Base-by-base conservation (phyloP, 2,329 filamentous ascomycete genomes). In the Phoma sp. region DNA sequence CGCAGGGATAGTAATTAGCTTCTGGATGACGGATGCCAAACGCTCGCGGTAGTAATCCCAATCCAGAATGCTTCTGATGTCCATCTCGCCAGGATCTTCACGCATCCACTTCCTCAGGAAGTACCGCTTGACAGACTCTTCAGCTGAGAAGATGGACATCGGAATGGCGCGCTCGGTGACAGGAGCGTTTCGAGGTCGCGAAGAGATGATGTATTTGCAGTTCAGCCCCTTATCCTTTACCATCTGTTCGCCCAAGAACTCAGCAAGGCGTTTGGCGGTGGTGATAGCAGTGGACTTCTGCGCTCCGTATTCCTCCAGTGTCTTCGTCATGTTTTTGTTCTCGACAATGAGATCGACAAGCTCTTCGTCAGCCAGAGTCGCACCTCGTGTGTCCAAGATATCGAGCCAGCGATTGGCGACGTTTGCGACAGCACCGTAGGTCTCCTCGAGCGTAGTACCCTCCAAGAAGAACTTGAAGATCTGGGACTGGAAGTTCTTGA, bases 281-380 rank as follows among this genome's bases (percentile, higher is more conserved):
- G 95, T 99, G 74, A 99, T 99, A n/a, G 95, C 96, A 1, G 95
- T 99, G 0, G 94, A 98, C 74, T 99, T 99, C 69, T 99, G 96
- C 7, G 80, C 81, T 17, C 93, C 95, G 63, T 99, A 99, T 76
- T 99, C 96, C 64, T 97, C 94, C 1, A 99, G 81, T 0, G 95
- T 96, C 78, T 99, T 99, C 17, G 88, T 85, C 95, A 99, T 99
- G 79, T 87, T 98, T 79, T 96, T 89, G 78, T 99, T 99, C 76
- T 99, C 95, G 44, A 92, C 97, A 86, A 99, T 99, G n/a, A 99
- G 88, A 69, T 99, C 94, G 76, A 99, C 98, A 36, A 99, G 84
- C 72, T 99, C 95, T 73, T 98, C 94, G 65, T 99, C 94, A 0
- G 94, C 93, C 13, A 99, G 81, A 1, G 93, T 98, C 3, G 88